A percentile compares a stretch with the other conserved stretches of the same genome.
Evolutionary conservation across 1,139 yeast genomes (phyloP).

Genomic region (Pichia sp.): DNA sequence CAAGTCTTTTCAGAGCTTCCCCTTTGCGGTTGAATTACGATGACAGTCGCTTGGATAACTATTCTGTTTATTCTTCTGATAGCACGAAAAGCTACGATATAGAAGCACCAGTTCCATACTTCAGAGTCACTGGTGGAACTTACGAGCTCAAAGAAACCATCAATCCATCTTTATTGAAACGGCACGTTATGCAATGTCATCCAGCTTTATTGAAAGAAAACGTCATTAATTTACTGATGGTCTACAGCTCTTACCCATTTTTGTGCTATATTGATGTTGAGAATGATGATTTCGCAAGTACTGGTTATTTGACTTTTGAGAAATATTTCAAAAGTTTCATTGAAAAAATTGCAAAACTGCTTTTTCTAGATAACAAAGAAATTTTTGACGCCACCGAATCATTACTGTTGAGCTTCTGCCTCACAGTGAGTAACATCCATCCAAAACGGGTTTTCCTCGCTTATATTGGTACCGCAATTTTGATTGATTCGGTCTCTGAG

Average conservation of each 20-base stretch:
- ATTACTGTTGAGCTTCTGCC: conserved; percentile 26
- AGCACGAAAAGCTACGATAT: conserved; percentile 1
- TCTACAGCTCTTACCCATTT: conserved; percentile 26
- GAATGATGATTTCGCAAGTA: neutral
- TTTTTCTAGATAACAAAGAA: conserved; percentile 22
- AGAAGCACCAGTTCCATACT: neutral
- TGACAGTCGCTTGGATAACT: conserved; percentile 3
- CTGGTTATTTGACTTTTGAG: conserved; percentile 20
- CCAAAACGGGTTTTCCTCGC: conserved; percentile 19
- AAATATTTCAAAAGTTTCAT: conserved; percentile 21
- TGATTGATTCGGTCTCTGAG: conserved; percentile 26
- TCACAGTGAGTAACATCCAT: conserved; percentile 21
- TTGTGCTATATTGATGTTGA: conserved; percentile 21
- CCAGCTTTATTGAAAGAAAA: conserved; percentile 12
- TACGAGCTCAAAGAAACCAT: conserved; percentile 5
- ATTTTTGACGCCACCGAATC: conserved; percentile 21
- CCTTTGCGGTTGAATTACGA: conserved; percentile 6
- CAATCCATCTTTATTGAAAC: neutral
- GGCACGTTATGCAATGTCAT: conserved; percentile 5
- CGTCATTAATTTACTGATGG: conserved; percentile 23
- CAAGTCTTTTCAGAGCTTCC: neutral
- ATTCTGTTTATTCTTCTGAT: neutral
- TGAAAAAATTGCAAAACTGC: conserved; percentile 21
- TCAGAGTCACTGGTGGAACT: neutral
- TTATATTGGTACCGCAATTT: conserved; percentile 24